Conservation (phyloP, 139 green algal genomes). For the Edaphochlamys debaryana region DNA sequence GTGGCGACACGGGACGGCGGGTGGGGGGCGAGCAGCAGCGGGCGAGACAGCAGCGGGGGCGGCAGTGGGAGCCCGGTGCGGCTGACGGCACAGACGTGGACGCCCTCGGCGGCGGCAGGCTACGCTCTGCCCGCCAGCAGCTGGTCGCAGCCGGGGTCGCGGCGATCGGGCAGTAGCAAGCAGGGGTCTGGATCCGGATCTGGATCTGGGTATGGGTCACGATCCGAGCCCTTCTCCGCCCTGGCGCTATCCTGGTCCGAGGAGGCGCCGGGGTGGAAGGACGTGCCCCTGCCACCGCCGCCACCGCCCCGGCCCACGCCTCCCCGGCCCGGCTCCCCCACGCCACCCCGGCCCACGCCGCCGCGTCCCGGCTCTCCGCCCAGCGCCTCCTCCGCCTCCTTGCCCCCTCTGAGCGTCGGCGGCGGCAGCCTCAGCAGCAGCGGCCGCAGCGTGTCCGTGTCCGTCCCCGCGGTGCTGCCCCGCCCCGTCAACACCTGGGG, state of each 20-base stretch:
- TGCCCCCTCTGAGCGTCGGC: too few species aligned
- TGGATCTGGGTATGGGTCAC: too few species aligned
- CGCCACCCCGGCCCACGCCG: too few species aligned
- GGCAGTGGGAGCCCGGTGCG: not conserved
- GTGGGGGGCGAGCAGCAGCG: not conserved
- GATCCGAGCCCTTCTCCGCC: not conserved
- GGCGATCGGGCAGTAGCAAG: too few species aligned
- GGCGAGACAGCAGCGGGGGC: not conserved
- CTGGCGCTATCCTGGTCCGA: conserved; percentile 36
- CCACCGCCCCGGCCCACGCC: too few species aligned
- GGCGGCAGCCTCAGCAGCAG: too few species aligned
- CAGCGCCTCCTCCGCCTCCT: not conserved
- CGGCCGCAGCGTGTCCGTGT: too few species aligned
- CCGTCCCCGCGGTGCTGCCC: too few species aligned
- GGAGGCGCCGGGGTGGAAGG: conserved; percentile 5
- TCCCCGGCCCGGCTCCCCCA: not conserved
- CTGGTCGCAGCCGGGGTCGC: too few species aligned
- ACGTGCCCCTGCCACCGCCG: conserved; percentile 28
- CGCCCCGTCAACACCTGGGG: too few species aligned
- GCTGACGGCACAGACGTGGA: not conserved
- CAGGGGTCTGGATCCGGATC: too few species aligned
- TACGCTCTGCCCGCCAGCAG: not conserved
- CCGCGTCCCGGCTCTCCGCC: not conserved
- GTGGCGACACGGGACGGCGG: not conserved
- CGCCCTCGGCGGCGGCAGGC: too few species aligned